Evolutionary conservation across 2,329 filamentous ascomycete species (phyloP).

Genomic region (Colletotrichum sp.): DNA sequence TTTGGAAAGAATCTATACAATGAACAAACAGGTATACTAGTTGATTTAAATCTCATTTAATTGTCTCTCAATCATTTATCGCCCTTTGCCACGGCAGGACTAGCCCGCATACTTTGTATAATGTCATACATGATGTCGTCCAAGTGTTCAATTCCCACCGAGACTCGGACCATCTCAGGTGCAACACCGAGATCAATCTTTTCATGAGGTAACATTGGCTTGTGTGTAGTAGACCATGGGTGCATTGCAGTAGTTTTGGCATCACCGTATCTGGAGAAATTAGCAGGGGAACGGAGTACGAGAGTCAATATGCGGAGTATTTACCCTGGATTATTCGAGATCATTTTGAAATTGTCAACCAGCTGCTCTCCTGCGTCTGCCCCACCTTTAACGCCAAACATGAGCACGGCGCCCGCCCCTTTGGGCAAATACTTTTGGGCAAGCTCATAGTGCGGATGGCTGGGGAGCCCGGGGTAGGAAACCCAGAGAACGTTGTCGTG

Average conservation of each 20-base stretch:
- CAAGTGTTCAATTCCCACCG: not conserved
- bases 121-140: not conserved
- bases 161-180: not conserved
- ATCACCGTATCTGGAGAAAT: not conserved
- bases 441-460: not conserved
- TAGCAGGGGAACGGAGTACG: not conserved
- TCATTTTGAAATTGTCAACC: not conserved
- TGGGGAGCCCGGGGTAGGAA: not conserved
- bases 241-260: not conserved
- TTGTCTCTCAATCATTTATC: not conserved
- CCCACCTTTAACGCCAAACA: not conserved
- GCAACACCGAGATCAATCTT: conserved; percentile 58
- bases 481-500: not conserved
- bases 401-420: not conserved
- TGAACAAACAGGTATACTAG: not conserved
- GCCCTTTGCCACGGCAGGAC: not conserved
- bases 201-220: conserved; percentile 29
- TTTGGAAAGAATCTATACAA: not conserved
- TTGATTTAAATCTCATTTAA: not conserved
- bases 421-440: not conserved
- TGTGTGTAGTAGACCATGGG: not conserved
- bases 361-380: not conserved
- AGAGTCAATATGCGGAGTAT: not conserved
- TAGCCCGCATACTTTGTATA: not conserved
- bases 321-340: not conserved